These are phyloP conservation scores for Petunia secreta DNA, from an alignment of 257 asterid species.

Conservation along the genomic window DNA sequence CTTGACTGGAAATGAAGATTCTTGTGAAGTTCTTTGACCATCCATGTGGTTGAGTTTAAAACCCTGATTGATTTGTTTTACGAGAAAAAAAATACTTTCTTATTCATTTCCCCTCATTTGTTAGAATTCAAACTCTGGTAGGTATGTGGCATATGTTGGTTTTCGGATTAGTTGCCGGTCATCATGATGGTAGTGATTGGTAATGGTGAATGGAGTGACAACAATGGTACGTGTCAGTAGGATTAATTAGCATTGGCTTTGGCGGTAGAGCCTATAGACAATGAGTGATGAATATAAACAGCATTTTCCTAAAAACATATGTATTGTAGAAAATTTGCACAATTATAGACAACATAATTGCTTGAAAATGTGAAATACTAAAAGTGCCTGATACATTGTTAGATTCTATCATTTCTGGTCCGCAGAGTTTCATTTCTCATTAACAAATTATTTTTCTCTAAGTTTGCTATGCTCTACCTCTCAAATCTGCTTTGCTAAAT, in stretches of 20 bases:
- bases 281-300: neutral
- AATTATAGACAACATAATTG: neutral
- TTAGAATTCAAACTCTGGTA: neutral
- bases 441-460: neutral
- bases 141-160: constrained; percentile 5
- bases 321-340: neutral
- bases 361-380: neutral
- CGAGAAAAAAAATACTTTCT: neutral
- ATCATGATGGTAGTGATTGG: neutral
- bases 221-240: neutral
- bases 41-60: neutral
- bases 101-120: neutral
- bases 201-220: constrained; percentile 2
- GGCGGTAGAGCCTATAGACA: neutral
- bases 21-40: neutral
- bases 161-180: neutral
- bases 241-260: neutral
- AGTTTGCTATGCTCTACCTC: neutral
- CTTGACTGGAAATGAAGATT: neutral
- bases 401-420: neutral
- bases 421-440: neutral
- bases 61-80: neutral
- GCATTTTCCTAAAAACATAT: neutral
- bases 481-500: constrained; percentile 30
- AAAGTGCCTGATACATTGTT: neutral